Base-by-base conservation (phyloP, 1,139 yeast species). In the Magnusiomyces magnusii region DNA sequence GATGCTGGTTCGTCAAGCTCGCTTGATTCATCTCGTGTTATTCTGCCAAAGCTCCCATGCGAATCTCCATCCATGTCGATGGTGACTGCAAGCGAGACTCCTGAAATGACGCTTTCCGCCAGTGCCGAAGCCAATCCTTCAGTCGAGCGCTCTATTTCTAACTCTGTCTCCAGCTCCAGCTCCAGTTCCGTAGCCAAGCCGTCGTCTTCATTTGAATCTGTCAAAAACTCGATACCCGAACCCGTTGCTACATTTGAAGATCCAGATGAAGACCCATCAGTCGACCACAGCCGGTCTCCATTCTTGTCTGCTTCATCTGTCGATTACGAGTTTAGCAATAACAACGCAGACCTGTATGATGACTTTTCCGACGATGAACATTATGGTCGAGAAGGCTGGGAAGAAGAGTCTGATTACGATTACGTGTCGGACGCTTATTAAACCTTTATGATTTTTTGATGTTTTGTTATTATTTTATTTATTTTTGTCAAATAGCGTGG, bases 11-110 rank as follows among this genome's bases (percentile, higher is more conserved):
- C 15, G 5, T 44, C 27, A 19, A 31, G 47, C 10, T 54, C 56
- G 5, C 39, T 60, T 53, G 57, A 58, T 19, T 57, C 61, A 7
- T 62, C 67, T 7, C 60, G 63, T n/a, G 63, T 66, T 9, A 58
- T 66, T n/a, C 56, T 66, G 25, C 69, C 69, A 15, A 59, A 61
- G 39, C 60, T 66, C 3, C 66, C 68, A 21, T 56, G 59, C 28
- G 68, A 66, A 54, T 60, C 66, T 9, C 61, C 63, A 7, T 28
- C 53, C 1, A 47, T 57, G 3, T 62, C 66, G n/a, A 44, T 44
- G 49, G 27, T 44, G 3, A 44, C 49, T 21, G 24, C 47, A 7
- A 50, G 7, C 10, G 53, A 44, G 24, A 19, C 21, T 42, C 9
- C 41, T 34, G 52, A 17, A 3, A 10, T 19, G 17, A 17, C 10